Evolutionary conservation across 1,139 yeast species (phyloP).

Genomic region (Suhomyces atakaporum): DNA sequence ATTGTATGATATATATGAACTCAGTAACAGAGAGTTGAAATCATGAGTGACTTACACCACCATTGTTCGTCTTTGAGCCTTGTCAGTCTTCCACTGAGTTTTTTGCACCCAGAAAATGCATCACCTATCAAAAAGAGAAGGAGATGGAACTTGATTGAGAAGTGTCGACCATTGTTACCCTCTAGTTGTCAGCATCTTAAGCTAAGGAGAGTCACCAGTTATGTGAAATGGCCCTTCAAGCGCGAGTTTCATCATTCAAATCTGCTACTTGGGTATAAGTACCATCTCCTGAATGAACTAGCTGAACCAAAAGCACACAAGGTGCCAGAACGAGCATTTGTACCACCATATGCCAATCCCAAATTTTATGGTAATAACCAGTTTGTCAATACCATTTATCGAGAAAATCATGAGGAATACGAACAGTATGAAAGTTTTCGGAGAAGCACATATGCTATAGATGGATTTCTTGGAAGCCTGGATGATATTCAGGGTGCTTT

Average conservation of each 20-base stretch:
- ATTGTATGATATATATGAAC: no score
- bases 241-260: not conserved
- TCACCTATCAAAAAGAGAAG: no score
- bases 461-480: constrained; percentile 6
- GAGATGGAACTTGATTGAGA: not conserved
- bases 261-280: constrained; percentile 4
- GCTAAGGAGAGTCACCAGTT: not conserved
- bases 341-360: not conserved
- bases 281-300: constrained; percentile 2
- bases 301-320: not conserved
- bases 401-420: constrained; percentile 1
- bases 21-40: no score
- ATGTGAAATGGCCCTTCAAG: not conserved
- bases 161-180: not conserved
- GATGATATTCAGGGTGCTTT: constrained; percentile 9
- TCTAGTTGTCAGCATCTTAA: not conserved
- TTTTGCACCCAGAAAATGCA: not conserved
- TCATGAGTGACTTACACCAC: no score
- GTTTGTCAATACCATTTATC: not conserved
- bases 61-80: no score
- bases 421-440: not conserved
- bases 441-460: constrained; percentile 8
- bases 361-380: not conserved
- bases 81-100: not conserved
- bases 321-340: not conserved